Base-by-base conservation (phyloP, 768 basidiomycete species). In the Albatrellus ellisii region DNA sequence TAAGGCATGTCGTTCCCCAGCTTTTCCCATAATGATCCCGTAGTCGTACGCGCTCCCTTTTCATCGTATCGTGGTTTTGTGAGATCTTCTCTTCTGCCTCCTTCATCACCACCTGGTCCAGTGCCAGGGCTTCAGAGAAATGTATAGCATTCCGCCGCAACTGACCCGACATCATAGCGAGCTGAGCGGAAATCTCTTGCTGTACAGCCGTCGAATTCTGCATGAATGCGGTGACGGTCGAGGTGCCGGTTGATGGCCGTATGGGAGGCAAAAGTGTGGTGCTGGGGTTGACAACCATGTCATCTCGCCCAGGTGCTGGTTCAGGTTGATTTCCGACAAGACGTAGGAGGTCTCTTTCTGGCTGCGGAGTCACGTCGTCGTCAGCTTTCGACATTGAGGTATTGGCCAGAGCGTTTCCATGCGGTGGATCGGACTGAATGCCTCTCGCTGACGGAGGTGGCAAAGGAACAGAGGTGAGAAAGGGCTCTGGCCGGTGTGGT, bases 111-210 rank as follows among this genome's bases (percentile, higher is more conserved):
- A 66, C 65, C 51, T 82, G 75, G 58, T 97, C 92, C 42, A 78
- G 78, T 31, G 65, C 77, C 1, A 98, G 64, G 9, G 77, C 66
- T 4, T 68, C 66, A 4, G 81, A 72, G 56, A 97, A 92, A 52
- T 88, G 76, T 0, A 79, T 56, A 0, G 89, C 79, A 50, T 94
- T 94, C 18, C 74, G 68, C 52, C 84, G 86, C 38, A 98, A 75
- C 55, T 90, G 88, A 8, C 76, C 66, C 0, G 89, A 88, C 92
- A 98, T 97, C 43, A 75, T 59, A 0, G 77, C 78, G 20, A 92
- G 73, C 52, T 87, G 80, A 7, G 66, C 65, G 0, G 83, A 70
- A 36, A 92, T 73, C 18, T 84, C 74, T 39, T 86, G 73, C 20
- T 92, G 89, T 2, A 82, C 61, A 0, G 69, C 66, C 6, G 32